phyloP scores from a whole-genome alignment of 306 rosid species.

The Sindora glabra region DNA sequence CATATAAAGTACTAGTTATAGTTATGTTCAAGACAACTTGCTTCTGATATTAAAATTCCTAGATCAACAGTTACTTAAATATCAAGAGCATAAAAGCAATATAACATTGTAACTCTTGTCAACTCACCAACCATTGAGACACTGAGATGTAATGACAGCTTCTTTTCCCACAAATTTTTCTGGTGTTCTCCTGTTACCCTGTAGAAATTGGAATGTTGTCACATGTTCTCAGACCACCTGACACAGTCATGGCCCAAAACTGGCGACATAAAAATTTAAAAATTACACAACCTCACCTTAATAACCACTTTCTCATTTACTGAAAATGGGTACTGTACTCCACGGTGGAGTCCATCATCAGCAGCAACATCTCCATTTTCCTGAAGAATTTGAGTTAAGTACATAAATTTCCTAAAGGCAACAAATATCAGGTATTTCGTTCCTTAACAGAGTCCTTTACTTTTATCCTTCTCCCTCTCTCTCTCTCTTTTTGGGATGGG shows the following conservation, averaged over 20 bases:
- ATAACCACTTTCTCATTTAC: slow-evolving; percentile 89
- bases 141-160: slow-evolving; percentile 94
- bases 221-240: neutral
- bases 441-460: neutral
- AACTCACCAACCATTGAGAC: slow-evolving; percentile 99
- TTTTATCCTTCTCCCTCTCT: neutral
- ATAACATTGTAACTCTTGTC: slow-evolving; percentile 11
- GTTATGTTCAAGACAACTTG: neutral
- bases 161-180: slow-evolving; percentile 99
- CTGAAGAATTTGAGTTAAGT: slow-evolving; percentile 27
- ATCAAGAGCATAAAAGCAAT: neutral
- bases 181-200: slow-evolving; percentile 96
- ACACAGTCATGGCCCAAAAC: neutral
- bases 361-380: slow-evolving; percentile 67
- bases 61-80: neutral
- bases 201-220: slow-evolving; percentile 32
- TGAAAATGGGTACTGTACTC: slow-evolving; percentile 92
- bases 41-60: neutral
- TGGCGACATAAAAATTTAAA: neutral
- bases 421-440: too few relatives aligned
- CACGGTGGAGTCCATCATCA: slow-evolving; percentile 57
- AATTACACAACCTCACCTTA: slow-evolving; percentile 48
- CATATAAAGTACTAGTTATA: neutral
- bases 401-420: slow-evolving; percentile 8
- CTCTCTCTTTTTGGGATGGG: too few relatives aligned